These are phyloP conservation scores for Pseudofabraea citricarpa DNA, from an alignment of 2,329 filamentous ascomycete species.

Conservation along the genomic window DNA sequence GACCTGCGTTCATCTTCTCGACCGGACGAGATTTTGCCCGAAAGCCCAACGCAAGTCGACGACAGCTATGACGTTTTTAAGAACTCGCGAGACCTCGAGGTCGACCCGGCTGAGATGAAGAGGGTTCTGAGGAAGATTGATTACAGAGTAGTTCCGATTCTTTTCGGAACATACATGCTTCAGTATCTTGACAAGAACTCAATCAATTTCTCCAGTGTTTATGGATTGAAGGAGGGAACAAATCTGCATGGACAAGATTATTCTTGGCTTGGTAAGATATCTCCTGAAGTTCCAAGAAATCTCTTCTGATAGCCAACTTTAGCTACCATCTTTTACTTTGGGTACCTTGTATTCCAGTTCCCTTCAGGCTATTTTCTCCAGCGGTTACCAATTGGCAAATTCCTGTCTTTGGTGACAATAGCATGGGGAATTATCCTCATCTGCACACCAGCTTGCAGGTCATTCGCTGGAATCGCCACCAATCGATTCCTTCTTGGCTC, in stretches of 20 bases:
- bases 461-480: constrained; percentile 56
- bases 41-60: constrained; percentile 23
- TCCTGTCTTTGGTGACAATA: constrained; percentile 38
- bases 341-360: constrained; percentile 41
- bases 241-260: constrained; percentile 45
- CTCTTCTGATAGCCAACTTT: constrained; percentile 14
- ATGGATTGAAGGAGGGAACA: constrained; percentile 41
- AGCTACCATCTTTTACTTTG: constrained; percentile 45
- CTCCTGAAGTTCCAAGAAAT: not conserved
- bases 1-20: not conserved
- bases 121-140: constrained; percentile 52
- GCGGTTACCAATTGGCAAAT: constrained; percentile 42
- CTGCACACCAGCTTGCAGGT: constrained; percentile 44
- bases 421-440: constrained; percentile 44
- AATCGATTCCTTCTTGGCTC: constrained; percentile 62
- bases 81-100: constrained; percentile 20
- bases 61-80: constrained; percentile 34
- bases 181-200: constrained; percentile 59
- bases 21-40: constrained; percentile 13
- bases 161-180: constrained; percentile 53
- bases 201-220: constrained; percentile 46
- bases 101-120: constrained; percentile 23
- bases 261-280: constrained; percentile 38
- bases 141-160: constrained; percentile 45
- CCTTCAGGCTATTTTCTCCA: constrained; percentile 42